These are phyloP conservation scores for Ampelomyces quisqualis DNA, from an alignment of 2,329 filamentous ascomycete genomes.

Conservation along the genomic window DNA sequence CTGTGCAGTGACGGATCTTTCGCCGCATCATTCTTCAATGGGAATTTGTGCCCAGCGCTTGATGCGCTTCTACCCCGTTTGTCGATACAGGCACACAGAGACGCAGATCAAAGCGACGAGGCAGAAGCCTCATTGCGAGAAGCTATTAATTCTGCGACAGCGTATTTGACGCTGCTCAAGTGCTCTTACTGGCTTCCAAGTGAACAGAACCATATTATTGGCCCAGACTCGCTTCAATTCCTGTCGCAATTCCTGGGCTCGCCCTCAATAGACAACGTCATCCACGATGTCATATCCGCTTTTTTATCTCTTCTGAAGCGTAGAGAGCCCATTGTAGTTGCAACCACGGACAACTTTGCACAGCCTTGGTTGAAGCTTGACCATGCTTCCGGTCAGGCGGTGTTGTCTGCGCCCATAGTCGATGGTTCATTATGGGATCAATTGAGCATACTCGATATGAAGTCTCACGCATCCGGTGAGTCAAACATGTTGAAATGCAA, in stretches of 20 bases:
- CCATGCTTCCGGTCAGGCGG: neutral
- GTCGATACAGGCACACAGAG: neutral
- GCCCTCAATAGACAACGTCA: slow-evolving; percentile 22
- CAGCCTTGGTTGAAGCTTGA: slow-evolving; percentile 7
- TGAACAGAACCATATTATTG: slow-evolving; percentile 21
- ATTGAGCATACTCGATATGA: slow-evolving; percentile 19
- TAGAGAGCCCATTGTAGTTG: slow-evolving; percentile 8
- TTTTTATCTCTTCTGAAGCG: slow-evolving; percentile 20
- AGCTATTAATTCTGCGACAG: slow-evolving; percentile 7
- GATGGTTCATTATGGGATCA: slow-evolving; percentile 27
- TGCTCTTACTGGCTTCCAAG: slow-evolving; percentile 35
- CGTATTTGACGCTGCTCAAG: slow-evolving; percentile 32
- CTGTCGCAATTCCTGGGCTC: slow-evolving; percentile 24
- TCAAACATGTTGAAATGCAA: neutral
- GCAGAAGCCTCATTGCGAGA: slow-evolving; percentile 5
- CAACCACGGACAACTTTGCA: neutral
- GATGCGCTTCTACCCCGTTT: slow-evolving; percentile 3
- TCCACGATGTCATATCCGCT: slow-evolving; percentile 33
- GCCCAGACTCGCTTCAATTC: slow-evolving; percentile 11
- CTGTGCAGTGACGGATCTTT: slow-evolving; percentile 21
- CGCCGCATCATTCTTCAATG: slow-evolving; percentile 14
- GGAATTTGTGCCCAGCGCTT: slow-evolving; percentile 8
- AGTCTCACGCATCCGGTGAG: slow-evolving; percentile 15
- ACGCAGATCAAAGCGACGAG: neutral
- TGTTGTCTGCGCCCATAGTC: slow-evolving; percentile 13